Evolutionary conservation across 2,329 filamentous ascomycete species (phyloP).

Genomic region (Sphaerulina vaccinii): DNA sequence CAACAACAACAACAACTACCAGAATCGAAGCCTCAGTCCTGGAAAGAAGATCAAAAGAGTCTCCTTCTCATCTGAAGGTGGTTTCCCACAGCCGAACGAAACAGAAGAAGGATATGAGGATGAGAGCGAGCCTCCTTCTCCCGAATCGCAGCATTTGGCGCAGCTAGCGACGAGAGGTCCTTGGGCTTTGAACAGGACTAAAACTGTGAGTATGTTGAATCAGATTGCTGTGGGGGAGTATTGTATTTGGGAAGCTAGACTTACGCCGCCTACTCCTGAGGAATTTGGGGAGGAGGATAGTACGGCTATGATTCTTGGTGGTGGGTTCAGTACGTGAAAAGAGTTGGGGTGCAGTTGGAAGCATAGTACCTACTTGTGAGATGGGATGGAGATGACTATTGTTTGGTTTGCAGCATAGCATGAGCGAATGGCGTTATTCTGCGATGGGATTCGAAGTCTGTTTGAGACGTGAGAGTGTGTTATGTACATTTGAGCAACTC

Average conservation of each 20-base stretch:
- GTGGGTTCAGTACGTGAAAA: too few relatives aligned
- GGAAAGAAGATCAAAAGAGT: background rate
- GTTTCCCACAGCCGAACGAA: background rate
- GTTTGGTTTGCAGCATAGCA: too few relatives aligned
- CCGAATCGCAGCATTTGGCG: background rate
- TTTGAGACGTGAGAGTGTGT: too few relatives aligned
- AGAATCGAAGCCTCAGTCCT: background rate
- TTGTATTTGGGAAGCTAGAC: slow-evolving; percentile 4
- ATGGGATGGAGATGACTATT: too few relatives aligned
- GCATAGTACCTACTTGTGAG: too few relatives aligned
- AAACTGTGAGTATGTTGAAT: background rate
- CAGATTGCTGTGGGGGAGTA: slow-evolving; percentile 4
- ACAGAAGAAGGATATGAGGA: background rate
- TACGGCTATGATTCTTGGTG: background rate
- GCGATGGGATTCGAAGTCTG: too few relatives aligned
- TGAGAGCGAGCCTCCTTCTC: background rate
- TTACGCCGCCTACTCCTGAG: slow-evolving; percentile 1
- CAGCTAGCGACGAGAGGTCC: too few relatives aligned
- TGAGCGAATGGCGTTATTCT: too few relatives aligned
- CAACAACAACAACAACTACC: background rate
- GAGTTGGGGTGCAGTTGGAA: too few relatives aligned
- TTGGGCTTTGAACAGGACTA: too few relatives aligned
- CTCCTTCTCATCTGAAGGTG: background rate
- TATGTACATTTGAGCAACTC: too few relatives aligned
- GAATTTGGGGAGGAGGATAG: background rate